Base-by-base conservation (phyloP, 345 rosid genomes). In the Abelmoschus esculentus region DNA sequence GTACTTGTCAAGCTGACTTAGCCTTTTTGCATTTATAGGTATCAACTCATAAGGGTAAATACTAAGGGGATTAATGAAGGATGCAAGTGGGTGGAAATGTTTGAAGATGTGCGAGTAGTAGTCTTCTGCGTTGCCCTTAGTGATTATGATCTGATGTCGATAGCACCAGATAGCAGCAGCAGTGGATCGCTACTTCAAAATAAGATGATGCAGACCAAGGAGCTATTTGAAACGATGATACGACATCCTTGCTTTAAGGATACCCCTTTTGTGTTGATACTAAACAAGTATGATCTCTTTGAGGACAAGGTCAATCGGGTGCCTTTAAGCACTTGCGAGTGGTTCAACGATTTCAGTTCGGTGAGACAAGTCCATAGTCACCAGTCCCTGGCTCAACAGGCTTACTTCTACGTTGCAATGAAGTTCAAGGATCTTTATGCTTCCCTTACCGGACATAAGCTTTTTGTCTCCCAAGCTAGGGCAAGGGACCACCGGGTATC, bases 61-160 rank as follows among this genome's bases (percentile, higher is more conserved):
- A 96, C 98, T 0, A 92, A 86, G 72, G 96, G 98, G 50, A 87
- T 92, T 92, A 90, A 86, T 31, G 97, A 92, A 66, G 97, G 98
- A 42, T 96, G 98, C 84, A 96, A 96, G 76, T 96, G 99, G 99
- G 92, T 96, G 0, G 98, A 90, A 71, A 96, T 96, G 98, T 92
- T 96, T 32, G 99, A 96, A 85, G 99, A 96, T 5, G 99, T 89
- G 47, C 84, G 88, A 1, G 92, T 78, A 4, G 88, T 92, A 2
- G 77, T 92, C 66, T 92, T 96, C 91, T 96, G 98, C 26, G 83
- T 89, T 5, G 82, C 96, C 70, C 88, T 92, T 38, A 80, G 89
- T 56, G 98, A 96, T 78, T 96, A 90, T 67, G 99, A 96, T 75
- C 92, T 84, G 73, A 80, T 89, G 69, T 82, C 83, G 53, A 13